Conservation (phyloP, 257 asterid species). For the Penstemon eatonii region DNA sequence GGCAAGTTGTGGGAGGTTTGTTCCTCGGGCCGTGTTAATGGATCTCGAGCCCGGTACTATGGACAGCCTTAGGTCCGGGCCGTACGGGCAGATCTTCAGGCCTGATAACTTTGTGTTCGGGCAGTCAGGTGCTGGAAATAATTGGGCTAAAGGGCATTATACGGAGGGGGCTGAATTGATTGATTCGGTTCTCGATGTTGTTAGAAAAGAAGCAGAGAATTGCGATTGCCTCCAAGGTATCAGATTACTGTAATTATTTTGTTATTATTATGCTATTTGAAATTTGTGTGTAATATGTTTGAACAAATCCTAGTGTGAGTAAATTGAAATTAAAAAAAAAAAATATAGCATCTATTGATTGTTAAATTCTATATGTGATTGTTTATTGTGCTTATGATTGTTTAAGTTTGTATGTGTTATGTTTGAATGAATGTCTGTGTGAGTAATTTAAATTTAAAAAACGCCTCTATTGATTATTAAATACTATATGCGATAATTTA, state of each 20-base stretch:
- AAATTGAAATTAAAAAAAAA: too few relatives aligned
- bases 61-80: conserved; percentile 49
- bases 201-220: conserved; percentile 49
- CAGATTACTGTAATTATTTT: background rate
- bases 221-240: conserved; percentile 50
- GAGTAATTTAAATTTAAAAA: too few relatives aligned
- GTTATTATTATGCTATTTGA: too few relatives aligned
- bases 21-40: conserved; percentile 51
- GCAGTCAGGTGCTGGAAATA: conserved; percentile 27
- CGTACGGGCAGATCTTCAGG: conserved; percentile 43
- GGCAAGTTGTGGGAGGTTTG: conserved; percentile 48
- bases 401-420: too few relatives aligned
- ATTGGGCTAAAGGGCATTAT: conserved; percentile 43
- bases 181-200: conserved; percentile 53
- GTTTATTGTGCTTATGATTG: too few relatives aligned
- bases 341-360: too few relatives aligned
- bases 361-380: too few relatives aligned
- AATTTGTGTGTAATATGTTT: too few relatives aligned
- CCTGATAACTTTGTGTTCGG: conserved; percentile 48
- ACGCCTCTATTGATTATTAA: too few relatives aligned
- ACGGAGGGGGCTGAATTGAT: conserved; percentile 54
- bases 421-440: too few relatives aligned
- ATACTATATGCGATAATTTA: too few relatives aligned
- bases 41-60: conserved; percentile 58
- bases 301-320: too few relatives aligned